Base-by-base conservation (phyloP, 305 asterid genomes). In the Andrographis paniculata region DNA sequence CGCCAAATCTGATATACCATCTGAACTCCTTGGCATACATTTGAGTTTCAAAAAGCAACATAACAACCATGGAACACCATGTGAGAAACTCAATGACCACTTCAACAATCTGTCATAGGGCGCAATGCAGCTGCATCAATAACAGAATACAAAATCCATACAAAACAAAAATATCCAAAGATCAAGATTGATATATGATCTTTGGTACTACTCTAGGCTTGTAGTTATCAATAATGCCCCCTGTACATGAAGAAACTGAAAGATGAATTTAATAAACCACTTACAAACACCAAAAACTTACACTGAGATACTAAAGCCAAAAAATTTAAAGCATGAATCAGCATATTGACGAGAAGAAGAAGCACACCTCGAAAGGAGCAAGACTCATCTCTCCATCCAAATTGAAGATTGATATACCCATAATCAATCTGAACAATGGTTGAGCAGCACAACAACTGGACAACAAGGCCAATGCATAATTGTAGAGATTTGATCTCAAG, bases 1-100 rank as follows among this genome's bases (percentile, higher is more conserved):
- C 24, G 39, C 87, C 94, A 33, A 88, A 82, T 62, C 95, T 80
- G 63, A 81, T 72, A 67, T 75, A 84, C 97, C 97, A 88, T 61
- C 94, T 75, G 69, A 88, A 74, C 71, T 88, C 88, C 62, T 66
- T 81, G 62, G 84, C 70, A 46, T 88, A 88, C 55, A 68, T 59
- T 70, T 62, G 75, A 55, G 89, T 79, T 74, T 88, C 97, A 24
- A 68, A 36, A 21, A 73, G 69, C 54, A 79, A 75, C 95, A 84
- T 66, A 56, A 74, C 53, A 44, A 79, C 61, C 75, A 84, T 58
- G n/a, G 93, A 88, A 58, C 78, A 72, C 95, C 97, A 88, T 40
- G 97, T 66, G 43, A 79, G 42, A 54, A 73, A 44, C 62, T 81
- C 78, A 54, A 73, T 59, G 68, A 70, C 74, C 76, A 84, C 66